Percentiles rank a stretch among this genome's conserved stretches.
Evolutionary conservation across 2,329 filamentous ascomycete genomes (phyloP).

Genomic region (Cladobotryum protrusum): DNA sequence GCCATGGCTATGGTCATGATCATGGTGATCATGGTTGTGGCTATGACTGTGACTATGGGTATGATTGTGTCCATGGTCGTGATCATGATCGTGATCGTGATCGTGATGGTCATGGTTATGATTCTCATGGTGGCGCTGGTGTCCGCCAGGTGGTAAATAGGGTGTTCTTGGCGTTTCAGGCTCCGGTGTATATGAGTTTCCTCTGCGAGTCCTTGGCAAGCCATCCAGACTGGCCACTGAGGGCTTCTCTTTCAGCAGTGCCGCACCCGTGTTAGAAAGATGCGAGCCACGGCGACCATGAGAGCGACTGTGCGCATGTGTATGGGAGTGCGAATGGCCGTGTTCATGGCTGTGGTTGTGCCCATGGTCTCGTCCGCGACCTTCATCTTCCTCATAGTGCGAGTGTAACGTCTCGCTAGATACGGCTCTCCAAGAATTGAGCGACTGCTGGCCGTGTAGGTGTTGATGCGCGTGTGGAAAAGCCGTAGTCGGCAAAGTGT

Average conservation of each 20-base stretch:
- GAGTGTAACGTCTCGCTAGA: constrained; percentile 27
- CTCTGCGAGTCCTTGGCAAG: constrained; percentile 37
- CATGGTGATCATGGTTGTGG: constrained; percentile 22
- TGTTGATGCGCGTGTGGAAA: constrained; percentile 43
- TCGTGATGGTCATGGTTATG: constrained; percentile 17
- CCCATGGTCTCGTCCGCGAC: constrained; percentile 22
- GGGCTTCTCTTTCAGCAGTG: constrained; percentile 25
- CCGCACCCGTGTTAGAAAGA: constrained; percentile 23
- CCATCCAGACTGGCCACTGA: constrained; percentile 30
- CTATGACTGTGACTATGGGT: constrained; percentile 16
- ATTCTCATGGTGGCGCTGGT: constrained; percentile 5
- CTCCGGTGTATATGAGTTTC: constrained; percentile 31
- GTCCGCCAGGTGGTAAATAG: constrained; percentile 20
- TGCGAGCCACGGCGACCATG: constrained; percentile 26
- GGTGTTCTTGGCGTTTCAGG: constrained; percentile 22
- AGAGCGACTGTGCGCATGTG: constrained; percentile 21
- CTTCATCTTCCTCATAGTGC: constrained; percentile 24
- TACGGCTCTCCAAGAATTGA: constrained; percentile 33
- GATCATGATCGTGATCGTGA: constrained; percentile 24
- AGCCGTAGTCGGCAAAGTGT: constrained; percentile 46
- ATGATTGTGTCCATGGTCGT: constrained; percentile 16
- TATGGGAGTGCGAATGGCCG: constrained; percentile 21
- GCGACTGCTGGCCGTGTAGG: constrained; percentile 34
- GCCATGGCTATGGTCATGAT: constrained; percentile 15
- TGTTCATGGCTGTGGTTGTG: constrained; percentile 17